A percentile compares a stretch with the other conserved stretches of the same genome.
These are phyloP conservation scores for Aegilops longissima DNA, from an alignment of 176 grass and related monocot genomes.

Conservation along the genomic window DNA sequence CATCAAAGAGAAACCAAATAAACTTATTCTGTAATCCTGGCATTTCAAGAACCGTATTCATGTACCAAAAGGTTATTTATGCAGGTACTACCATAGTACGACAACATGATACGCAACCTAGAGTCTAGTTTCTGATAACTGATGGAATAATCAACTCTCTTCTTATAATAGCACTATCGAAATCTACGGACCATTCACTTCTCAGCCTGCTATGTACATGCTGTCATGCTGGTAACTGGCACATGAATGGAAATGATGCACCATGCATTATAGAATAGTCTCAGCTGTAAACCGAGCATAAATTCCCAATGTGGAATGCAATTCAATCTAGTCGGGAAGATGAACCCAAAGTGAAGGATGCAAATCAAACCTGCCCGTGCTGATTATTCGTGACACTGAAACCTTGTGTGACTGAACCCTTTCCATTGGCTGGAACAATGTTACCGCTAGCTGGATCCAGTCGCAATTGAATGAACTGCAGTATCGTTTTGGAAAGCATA, in stretches of 20 bases:
- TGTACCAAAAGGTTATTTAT: not conserved
- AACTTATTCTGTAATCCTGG: not conserved
- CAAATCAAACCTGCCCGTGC: slow-evolving; percentile 71
- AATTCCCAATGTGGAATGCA: not conserved
- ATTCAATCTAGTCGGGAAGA: not conserved
- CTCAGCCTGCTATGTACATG: not conserved
- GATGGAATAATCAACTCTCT: not conserved
- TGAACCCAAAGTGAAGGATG: not conserved
- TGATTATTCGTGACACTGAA: slow-evolving; percentile 78
- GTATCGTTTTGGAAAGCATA: slow-evolving; percentile 13
- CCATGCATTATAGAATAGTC: not conserved
- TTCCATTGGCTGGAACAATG: slow-evolving; percentile 61
- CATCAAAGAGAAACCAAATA: not conserved
- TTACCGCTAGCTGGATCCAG: slow-evolving; percentile 80
- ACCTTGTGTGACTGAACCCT: slow-evolving; percentile 70
- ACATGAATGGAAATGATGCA: slow-evolving; percentile 2
- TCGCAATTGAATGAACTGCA: slow-evolving; percentile 81
- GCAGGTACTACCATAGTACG: not conserved
- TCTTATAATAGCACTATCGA: not conserved
- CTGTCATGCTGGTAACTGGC: not conserved
- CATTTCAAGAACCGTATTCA: not conserved
- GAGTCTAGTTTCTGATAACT: not conserved
- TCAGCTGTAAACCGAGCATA: not conserved
- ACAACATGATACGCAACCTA: not conserved
- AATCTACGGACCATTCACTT: not conserved